Percentiles rank a stretch among this genome's conserved stretches.
phyloP scores from a whole-genome alignment of 2,329 filamentous ascomycete genomes.

The Cladosporium sp. region DNA sequence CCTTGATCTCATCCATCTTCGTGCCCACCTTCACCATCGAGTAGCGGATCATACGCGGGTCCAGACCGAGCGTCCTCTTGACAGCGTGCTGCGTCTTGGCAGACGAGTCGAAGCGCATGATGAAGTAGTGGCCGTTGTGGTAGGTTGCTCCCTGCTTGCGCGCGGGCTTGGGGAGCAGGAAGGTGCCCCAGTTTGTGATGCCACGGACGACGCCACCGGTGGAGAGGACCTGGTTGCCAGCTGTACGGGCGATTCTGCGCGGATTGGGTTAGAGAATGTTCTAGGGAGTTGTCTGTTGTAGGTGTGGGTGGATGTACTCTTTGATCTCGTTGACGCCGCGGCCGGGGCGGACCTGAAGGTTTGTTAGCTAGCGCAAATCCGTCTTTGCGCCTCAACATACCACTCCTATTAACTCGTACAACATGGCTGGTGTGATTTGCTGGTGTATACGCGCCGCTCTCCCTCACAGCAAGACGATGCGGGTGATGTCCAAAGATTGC shows the following conservation, averaged over 20 bases:
- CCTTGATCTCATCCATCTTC: conserved; percentile 56
- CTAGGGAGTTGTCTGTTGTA: not conserved
- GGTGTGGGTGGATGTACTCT: conserved; percentile 56
- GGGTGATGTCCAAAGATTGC: not conserved
- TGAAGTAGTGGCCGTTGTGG: conserved; percentile 88
- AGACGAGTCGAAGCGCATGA: conserved; percentile 89
- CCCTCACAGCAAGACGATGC: not conserved
- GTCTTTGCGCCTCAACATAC: conserved; percentile 48
- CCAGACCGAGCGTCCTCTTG: conserved; percentile 67
- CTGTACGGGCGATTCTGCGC: conserved; percentile 74
- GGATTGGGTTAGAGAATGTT: conserved; percentile 8
- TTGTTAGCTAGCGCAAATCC: conserved; percentile 5
- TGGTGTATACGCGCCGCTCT: not conserved
- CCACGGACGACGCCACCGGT: conserved; percentile 85
- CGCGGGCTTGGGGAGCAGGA: conserved; percentile 72
- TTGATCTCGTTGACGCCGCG: conserved; percentile 78
- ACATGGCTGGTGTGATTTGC: conserved; percentile 50
- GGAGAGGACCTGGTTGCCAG: conserved; percentile 74
- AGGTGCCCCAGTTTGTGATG: conserved; percentile 91
- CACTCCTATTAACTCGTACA: conserved; percentile 96
- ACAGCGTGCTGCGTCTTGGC: conserved; percentile 67
- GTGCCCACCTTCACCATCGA: conserved; percentile 78
- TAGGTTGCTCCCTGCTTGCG: conserved; percentile 78
- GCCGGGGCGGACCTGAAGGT: conserved; percentile 75
- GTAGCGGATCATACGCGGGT: conserved; percentile 85